Percentiles rank a stretch among this genome's conserved stretches.
phyloP scores from a whole-genome alignment of 371 early-diverging fungal species.

The Mucor circinelloides region DNA sequence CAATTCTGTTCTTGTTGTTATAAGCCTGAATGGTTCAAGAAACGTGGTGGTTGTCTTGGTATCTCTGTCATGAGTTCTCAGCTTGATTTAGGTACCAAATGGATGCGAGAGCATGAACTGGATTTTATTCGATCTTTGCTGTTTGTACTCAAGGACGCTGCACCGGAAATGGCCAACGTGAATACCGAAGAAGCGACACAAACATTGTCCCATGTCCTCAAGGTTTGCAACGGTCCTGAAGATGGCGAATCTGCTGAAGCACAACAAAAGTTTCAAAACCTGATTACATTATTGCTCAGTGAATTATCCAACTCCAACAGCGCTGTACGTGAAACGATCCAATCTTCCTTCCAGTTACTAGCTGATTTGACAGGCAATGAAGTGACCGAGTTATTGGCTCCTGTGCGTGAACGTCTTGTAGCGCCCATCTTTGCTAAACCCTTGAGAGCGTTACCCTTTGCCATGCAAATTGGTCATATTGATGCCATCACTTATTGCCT shows the following conservation, averaged over 20 bases:
- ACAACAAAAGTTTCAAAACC: conserved; percentile 62
- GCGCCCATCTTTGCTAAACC: conserved; percentile 97
- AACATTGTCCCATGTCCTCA: conserved; percentile 77
- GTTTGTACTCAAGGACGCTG: conserved; percentile 92
- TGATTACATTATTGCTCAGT: conserved; percentile 84
- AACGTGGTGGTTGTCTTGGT: conserved; percentile 90
- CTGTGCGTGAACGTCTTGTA: conserved; percentile 86
- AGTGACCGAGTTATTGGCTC: conserved; percentile 85
- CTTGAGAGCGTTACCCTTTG: conserved; percentile 91
- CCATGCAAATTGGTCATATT: conserved; percentile 97
- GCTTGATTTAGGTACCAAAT: conserved; percentile 81
- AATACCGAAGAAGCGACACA: conserved; percentile 79
- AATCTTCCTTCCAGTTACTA: conserved; percentile 79
- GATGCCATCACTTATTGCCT: conserved; percentile 98
- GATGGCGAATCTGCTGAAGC: conserved; percentile 60
- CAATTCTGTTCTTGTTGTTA: conserved; percentile 87
- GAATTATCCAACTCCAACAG: conserved; percentile 93
- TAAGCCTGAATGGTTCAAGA: conserved; percentile 81
- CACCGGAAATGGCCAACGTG: conserved; percentile 78
- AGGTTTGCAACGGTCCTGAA: conserved; percentile 79
- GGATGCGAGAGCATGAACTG: conserved; percentile 92
- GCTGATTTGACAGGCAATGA: conserved; percentile 77
- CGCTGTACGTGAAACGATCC: conserved; percentile 88
- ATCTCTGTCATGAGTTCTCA: conserved; percentile 82
- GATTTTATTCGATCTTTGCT: conserved; percentile 92